A percentile compares a stretch with the other conserved stretches of the same genome.
phyloP scores from a whole-genome alignment of 768 basidiomycete species.

The Flagelloscypha sp. region DNA sequence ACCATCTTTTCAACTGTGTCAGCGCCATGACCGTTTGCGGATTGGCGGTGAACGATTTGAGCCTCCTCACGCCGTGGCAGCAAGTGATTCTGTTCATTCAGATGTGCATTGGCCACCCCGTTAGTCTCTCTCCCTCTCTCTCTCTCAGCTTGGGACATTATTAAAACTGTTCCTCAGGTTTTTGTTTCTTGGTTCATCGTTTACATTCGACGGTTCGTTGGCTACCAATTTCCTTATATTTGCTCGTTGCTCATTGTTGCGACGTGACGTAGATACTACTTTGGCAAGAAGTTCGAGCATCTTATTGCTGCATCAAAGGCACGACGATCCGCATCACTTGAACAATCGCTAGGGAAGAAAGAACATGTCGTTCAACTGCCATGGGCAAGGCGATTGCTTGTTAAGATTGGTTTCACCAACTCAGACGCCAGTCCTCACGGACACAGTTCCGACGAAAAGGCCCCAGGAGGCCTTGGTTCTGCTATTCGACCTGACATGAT shows the following conservation, averaged over 20 bases:
- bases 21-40: conserved; percentile 77
- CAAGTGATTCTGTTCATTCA: conserved; percentile 64
- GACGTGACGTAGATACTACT: conserved; percentile 48
- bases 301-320: conserved; percentile 40
- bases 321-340: too few species aligned
- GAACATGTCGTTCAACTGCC: too few species aligned
- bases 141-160: conserved; percentile 2
- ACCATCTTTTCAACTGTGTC: conserved; percentile 69
- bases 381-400: too few species aligned
- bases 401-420: too few species aligned
- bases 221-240: conserved; percentile 2
- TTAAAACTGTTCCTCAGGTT: conserved; percentile 36
- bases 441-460: background rate
- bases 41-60: conserved; percentile 62
- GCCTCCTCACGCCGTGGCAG: conserved; percentile 60
- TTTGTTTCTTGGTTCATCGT: conserved; percentile 81
- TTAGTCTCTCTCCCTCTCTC: conserved; percentile 28
- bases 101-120: conserved; percentile 72
- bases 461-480: conserved; percentile 5
- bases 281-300: conserved; percentile 58
- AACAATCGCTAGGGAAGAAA: too few species aligned
- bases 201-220: conserved; percentile 55
- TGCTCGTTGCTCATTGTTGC: conserved; percentile 1
- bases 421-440: too few species aligned
- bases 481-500: conserved; percentile 68